phyloP scores from a whole-genome alignment of 1,284 basidiomycete genomes.

The Cutaneotrichosporon cavernicola region DNA sequence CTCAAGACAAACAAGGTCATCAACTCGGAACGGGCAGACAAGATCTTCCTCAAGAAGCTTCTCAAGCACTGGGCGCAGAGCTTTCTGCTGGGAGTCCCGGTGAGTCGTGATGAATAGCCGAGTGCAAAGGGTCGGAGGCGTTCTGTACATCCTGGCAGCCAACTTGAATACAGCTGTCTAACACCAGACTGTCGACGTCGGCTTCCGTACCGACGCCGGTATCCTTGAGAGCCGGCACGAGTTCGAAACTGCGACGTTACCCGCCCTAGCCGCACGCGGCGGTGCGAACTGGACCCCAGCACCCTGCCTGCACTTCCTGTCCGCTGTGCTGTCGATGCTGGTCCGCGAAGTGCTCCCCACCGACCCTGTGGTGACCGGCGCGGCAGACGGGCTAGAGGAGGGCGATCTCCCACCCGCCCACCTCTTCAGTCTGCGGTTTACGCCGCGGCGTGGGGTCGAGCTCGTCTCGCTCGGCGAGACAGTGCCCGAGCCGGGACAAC shows the following conservation, averaged over 20 bases:
- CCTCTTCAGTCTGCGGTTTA: conserved; percentile 45
- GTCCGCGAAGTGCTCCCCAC: conserved; percentile 38
- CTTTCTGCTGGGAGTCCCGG: conserved; percentile 84
- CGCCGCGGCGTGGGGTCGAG: conserved; percentile 44
- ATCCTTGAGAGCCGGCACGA: conserved; percentile 62
- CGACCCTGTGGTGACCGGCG: conserved; percentile 30
- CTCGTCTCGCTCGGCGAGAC: conserved; percentile 34
- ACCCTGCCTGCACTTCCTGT: conserved; percentile 42
- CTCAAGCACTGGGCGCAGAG: conserved; percentile 96
- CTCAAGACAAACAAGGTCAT: conserved; percentile 89
- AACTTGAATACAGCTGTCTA: not conserved
- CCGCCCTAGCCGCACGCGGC: conserved; percentile 36
- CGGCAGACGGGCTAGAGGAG: conserved; percentile 13
- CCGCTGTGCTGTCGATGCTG: conserved; percentile 39
- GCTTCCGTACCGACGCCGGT: conserved; percentile 81
- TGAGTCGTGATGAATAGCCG: conserved; percentile 52
- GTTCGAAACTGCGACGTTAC: conserved; percentile 71
- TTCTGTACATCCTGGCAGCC: too few species aligned
- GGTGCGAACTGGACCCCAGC: conserved; percentile 35
- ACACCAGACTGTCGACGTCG: conserved; percentile 76
- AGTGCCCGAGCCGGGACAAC: conserved; percentile 20
- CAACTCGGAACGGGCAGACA: conserved; percentile 65
- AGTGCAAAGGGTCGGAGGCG: too few species aligned
- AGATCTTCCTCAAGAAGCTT: conserved; percentile 84
- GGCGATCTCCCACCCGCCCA: conserved; percentile 34